Evolutionary conservation across 768 basidiomycete genomes (phyloP).

Genomic region (Coprinellus aureogranulatus): DNA sequence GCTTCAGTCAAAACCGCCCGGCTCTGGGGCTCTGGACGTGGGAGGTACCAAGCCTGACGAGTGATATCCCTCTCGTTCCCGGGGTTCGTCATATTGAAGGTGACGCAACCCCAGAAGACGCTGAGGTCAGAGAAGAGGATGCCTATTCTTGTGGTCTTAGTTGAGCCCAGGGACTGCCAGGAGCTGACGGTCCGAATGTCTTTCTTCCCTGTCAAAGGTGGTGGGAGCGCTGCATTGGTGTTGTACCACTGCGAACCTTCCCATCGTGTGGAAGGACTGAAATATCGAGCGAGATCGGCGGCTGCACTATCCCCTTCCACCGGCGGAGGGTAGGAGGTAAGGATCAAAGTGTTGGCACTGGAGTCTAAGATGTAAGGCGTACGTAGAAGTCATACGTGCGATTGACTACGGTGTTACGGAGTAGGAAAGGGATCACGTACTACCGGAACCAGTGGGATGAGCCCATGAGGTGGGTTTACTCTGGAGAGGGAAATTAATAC

Average conservation of each 20-base stretch:
- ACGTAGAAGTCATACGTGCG: conserved; percentile 29
- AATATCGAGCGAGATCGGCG: conserved; percentile 44
- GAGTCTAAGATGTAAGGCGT: conserved; percentile 8
- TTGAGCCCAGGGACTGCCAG: conserved; percentile 26
- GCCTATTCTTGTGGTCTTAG: conserved; percentile 33
- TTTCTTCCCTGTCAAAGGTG: conserved; percentile 24
- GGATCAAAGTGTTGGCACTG: conserved; percentile 9
- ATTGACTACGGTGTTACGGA: conserved; percentile 34
- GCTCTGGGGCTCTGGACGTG: conserved; percentile 34
- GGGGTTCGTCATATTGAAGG: conserved; percentile 32
- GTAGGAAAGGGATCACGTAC: conserved; percentile 22
- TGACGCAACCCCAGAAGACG: conserved; percentile 46
- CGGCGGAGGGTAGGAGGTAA: conserved; percentile 23
- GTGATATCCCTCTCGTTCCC: conserved; percentile 26
- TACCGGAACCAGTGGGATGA: conserved; percentile 13
- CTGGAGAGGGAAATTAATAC: conserved; percentile 12
- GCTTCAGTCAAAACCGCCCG: conserved; percentile 37
- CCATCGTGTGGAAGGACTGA: conserved; percentile 42
- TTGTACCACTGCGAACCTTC: conserved; percentile 39
- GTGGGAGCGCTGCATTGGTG: conserved; percentile 23
- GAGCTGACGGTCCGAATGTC: conserved; percentile 26
- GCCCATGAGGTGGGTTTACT: conserved; percentile 25
- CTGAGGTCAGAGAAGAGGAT: conserved; percentile 50
- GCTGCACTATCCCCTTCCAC: conserved; percentile 20
- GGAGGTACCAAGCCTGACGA: conserved; percentile 38